Evolutionary conservation across 2,329 filamentous ascomycete genomes (phyloP), one percentile per base, ranked within the genome.

Genomic region (Aureobasidium sp.): DNA sequence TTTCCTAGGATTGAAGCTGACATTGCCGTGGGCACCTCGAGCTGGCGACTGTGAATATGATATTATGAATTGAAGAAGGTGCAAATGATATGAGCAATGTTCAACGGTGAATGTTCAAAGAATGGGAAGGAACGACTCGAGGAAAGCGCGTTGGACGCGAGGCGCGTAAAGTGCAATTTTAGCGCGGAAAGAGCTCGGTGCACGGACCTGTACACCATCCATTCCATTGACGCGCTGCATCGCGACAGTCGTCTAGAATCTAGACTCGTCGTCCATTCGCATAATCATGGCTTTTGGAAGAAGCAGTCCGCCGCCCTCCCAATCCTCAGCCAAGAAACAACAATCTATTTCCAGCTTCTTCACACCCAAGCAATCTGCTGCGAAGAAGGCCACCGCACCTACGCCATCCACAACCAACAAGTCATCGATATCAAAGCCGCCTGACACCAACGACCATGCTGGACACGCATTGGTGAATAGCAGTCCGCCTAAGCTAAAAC

Each of bases 331-430:
- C 60, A 89, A 88, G 74, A 89, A 87, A 68, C 90, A 97, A 71
- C 83, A 87, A 66, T 90, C 90, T 0, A 87, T 97, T 64, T 94
- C 90, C 3, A 92, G 86, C 70, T 96, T 96, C 76, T 96, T 96
- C 72, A 83, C 85, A 0, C 71, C 71, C 2, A 77, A 75, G 63
- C 64, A 72, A 5, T 67, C 73, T 11, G 53, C 71, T 68, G 6
- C 57, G 7, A 49, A 41, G 39, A 50, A 68, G 97, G 87, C 76
- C 96, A 91, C 71, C 83, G 82, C 60, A 93, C 86, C 87, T 85
- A 76, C 73, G 96, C 90, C 73, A 99, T 30, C 57, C 45, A 14
- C 7, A 29, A 25, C 16, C 34, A 34, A 59, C 42, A 65, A 64
- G 62, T 57, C 47, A 42, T 36, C 64, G 41, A 54, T 50, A 7